Evolutionary conservation across 176 grass and related monocot genomes (phyloP).

Genomic region (Pharus latifolius): DNA sequence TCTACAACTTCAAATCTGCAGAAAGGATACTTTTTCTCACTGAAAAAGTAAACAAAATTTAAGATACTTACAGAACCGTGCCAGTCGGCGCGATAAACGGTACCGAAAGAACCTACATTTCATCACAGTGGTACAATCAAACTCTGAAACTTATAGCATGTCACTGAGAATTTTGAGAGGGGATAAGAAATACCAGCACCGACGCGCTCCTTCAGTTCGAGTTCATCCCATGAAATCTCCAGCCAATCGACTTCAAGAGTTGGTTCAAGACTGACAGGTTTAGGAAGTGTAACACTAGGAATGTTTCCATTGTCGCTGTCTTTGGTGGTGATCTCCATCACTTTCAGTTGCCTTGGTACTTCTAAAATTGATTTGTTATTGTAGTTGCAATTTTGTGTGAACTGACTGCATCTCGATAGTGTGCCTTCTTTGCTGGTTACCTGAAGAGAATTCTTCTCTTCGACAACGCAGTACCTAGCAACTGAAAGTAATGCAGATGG

Average conservation of each 20-base stretch:
- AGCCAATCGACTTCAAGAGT: slow-evolving; percentile 68
- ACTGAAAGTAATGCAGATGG: neutral
- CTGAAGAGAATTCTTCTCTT: slow-evolving; percentile 17
- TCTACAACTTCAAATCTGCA: slow-evolving; percentile 1
- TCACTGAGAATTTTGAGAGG: neutral
- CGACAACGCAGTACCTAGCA: slow-evolving; percentile 13
- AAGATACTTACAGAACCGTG: slow-evolving; percentile 72
- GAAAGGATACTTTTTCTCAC: neutral
- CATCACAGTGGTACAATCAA: neutral
- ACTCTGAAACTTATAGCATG: neutral
- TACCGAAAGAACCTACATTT: slow-evolving; percentile 77
- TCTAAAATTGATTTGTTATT: slow-evolving; percentile 21
- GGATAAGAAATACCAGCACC: slow-evolving; percentile 64
- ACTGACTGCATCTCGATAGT: neutral
- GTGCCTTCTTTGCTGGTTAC: slow-evolving; percentile 16
- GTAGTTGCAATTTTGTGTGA: slow-evolving; percentile 17
- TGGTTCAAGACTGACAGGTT: slow-evolving; percentile 41
- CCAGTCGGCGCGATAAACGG: slow-evolving; percentile 88
- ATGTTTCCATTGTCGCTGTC: slow-evolving; percentile 17
- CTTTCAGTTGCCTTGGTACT: slow-evolving; percentile 18
- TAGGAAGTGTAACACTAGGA: neutral
- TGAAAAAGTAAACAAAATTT: neutral
- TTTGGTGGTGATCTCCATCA: neutral
- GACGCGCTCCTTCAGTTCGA: slow-evolving; percentile 81
- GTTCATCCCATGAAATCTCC: slow-evolving; percentile 93